Conservation (phyloP, 164 flowering plant species). For the Aristolochia fimbriata region DNA sequence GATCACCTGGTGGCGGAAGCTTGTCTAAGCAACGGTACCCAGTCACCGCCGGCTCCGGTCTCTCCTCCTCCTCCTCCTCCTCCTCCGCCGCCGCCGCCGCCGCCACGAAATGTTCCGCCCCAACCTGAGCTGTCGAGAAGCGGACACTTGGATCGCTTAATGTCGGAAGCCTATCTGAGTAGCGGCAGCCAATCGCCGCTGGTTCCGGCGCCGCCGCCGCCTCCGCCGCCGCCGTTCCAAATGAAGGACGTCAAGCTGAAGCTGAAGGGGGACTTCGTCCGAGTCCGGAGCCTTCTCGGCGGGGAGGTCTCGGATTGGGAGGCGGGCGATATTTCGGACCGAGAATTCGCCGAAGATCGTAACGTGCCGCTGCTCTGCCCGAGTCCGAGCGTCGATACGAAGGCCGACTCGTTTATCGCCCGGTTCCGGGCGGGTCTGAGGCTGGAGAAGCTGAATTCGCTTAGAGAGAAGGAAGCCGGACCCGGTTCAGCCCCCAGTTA, state of each 20-base stretch:
- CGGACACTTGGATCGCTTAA: too few species aligned
- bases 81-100: too few species aligned
- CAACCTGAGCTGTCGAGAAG: too few species aligned
- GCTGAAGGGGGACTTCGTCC: slow-evolving; percentile 30
- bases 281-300: slow-evolving; percentile 42
- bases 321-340: slow-evolving; percentile 1
- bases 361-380: slow-evolving; percentile 39
- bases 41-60: slow-evolving; percentile 6
- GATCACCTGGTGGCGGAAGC: too few species aligned
- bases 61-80: slow-evolving; percentile 24
- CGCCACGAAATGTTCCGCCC: slow-evolving; percentile 10
- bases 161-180: slow-evolving; percentile 1
- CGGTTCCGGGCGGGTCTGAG: slow-evolving; percentile 54
- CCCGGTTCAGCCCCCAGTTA: neutral
- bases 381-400: slow-evolving; percentile 69
- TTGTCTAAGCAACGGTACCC: slow-evolving; percentile 4
- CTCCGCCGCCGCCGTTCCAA: slow-evolving; percentile 61
- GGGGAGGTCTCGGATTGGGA: slow-evolving; percentile 15
- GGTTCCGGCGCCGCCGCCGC: slow-evolving; percentile 51
- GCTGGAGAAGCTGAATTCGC: slow-evolving; percentile 66
- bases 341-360: slow-evolving; percentile 7
- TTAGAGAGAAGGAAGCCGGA: slow-evolving; percentile 23
- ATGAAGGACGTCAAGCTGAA: slow-evolving; percentile 29
- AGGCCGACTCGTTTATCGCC: slow-evolving; percentile 83
- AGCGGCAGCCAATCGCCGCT: slow-evolving; percentile 29